These are phyloP conservation scores for Polyporus tsugae DNA, from an alignment of 1,284 basidiomycete genomes.

Conservation along the genomic window DNA sequence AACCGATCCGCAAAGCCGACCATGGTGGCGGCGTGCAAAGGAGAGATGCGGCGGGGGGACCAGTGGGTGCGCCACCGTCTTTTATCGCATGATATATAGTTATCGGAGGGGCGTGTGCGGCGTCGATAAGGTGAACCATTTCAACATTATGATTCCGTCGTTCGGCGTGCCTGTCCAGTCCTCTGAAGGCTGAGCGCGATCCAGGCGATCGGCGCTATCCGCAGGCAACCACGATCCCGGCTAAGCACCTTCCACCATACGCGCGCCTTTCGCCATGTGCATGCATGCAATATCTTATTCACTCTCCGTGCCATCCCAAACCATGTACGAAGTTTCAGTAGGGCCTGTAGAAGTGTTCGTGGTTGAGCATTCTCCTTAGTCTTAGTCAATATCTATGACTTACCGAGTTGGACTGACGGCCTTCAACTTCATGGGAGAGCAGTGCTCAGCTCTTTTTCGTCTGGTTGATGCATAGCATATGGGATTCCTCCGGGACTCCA, in stretches of 20 bases:
- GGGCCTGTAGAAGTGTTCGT: no score
- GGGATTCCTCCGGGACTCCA: neutral
- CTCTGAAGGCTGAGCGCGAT: neutral
- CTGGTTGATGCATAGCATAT: no score
- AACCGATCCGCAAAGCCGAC: slow-evolving; percentile 38
- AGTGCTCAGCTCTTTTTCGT: neutral
- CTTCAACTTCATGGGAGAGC: neutral
- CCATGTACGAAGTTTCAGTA: no score
- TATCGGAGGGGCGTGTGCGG: neutral
- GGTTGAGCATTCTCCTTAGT: no score
- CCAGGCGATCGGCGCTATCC: neutral
- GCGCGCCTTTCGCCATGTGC: no score
- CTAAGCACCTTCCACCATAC: neutral
- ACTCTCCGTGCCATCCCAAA: no score
- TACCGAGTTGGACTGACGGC: neutral
- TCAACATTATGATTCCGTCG: neutral
- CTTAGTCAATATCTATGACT: neutral
- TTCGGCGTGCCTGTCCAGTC: neutral
- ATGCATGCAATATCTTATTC: no score
- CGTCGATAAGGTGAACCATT: slow-evolving; percentile 14
- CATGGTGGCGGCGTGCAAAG: slow-evolving; percentile 32
- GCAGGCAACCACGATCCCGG: neutral
- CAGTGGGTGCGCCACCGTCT: neutral
- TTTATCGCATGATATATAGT: slow-evolving; percentile 11
- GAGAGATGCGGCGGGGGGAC: slow-evolving; percentile 25